These are phyloP conservation scores for Clavariopsis aquatica DNA, from an alignment of 495 filamentous ascomycete species.

Conservation along the genomic window DNA sequence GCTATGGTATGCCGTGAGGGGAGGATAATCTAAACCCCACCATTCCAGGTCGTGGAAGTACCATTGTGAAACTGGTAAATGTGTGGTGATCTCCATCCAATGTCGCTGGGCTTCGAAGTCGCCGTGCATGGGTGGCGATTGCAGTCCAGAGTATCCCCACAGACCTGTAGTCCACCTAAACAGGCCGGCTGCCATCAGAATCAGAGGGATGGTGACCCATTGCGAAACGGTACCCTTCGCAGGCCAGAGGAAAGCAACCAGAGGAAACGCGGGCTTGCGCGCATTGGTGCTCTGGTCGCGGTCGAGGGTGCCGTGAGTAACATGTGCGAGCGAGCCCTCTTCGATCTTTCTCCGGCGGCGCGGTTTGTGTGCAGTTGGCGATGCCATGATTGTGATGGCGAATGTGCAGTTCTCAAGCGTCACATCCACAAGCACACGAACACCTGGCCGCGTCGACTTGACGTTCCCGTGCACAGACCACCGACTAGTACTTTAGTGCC, in stretches of 20 bases:
- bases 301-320: conserved; percentile 54
- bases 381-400: conserved; percentile 30
- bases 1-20: conserved; percentile 96
- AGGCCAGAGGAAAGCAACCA: conserved; percentile 90
- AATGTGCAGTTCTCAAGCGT: not conserved
- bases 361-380: conserved; percentile 54
- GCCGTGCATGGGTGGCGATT: conserved; percentile 86
- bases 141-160: conserved; percentile 90
- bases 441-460: not conserved
- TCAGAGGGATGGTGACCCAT: conserved; percentile 87
- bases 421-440: not conserved
- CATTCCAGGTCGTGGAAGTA: conserved; percentile 95
- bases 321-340: conserved; percentile 49
- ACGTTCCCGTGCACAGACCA: not conserved
- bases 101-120: conserved; percentile 97
- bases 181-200: conserved; percentile 85
- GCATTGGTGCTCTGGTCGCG: conserved; percentile 48
- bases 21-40: conserved; percentile 98
- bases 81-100: conserved; percentile 95
- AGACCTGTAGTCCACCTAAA: conserved; percentile 90
- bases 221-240: conserved; percentile 78
- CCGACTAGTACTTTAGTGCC: not conserved
- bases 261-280: conserved; percentile 69
- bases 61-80: conserved; percentile 90
- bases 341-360: conserved; percentile 60